Percentiles rank a stretch among this genome's conserved stretches.
These are phyloP conservation scores for Terana coerulea DNA, from an alignment of 768 basidiomycete species.

Conservation along the genomic window DNA sequence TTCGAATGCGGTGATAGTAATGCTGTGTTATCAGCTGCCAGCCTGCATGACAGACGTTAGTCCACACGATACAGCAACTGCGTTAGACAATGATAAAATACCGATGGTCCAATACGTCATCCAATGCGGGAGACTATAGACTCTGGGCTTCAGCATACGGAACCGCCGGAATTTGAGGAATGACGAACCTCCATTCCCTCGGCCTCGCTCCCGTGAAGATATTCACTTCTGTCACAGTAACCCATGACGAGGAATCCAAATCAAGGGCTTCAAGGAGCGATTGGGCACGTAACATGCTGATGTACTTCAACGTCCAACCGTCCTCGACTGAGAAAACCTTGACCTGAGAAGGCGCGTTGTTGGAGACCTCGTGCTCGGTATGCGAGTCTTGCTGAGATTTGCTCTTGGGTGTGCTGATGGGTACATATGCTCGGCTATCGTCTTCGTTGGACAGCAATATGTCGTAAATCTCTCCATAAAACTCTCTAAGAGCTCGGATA, in stretches of 20 bases:
- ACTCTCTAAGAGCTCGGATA: constrained; percentile 18
- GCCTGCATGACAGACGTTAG: constrained; percentile 2
- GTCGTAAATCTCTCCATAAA: constrained; percentile 13
- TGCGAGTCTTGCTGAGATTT: not conserved
- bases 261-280: constrained; percentile 21
- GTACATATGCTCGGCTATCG: not conserved
- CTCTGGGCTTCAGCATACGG: not conserved
- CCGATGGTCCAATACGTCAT: constrained; percentile 20
- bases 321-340: constrained; percentile 9
- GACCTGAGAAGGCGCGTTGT: not conserved
- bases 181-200: constrained; percentile 16
- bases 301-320: constrained; percentile 21
- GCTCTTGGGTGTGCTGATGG: not conserved
- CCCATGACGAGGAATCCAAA: constrained; percentile 18
- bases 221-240: constrained; percentile 21
- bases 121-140: constrained; percentile 15
- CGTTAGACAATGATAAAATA: not conserved
- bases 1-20: constrained; percentile 15
- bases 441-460: not conserved
- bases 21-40: constrained; percentile 13
- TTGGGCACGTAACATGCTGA: constrained; percentile 15
- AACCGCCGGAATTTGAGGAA: not conserved
- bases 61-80: not conserved
- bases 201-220: constrained; percentile 18
- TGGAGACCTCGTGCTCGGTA: not conserved